A percentile compares a stretch with the other conserved stretches of the same genome.
These are phyloP conservation scores for Fusarium sp. DNA, from an alignment of 2,329 filamentous ascomycete genomes.

Conservation along the genomic window DNA sequence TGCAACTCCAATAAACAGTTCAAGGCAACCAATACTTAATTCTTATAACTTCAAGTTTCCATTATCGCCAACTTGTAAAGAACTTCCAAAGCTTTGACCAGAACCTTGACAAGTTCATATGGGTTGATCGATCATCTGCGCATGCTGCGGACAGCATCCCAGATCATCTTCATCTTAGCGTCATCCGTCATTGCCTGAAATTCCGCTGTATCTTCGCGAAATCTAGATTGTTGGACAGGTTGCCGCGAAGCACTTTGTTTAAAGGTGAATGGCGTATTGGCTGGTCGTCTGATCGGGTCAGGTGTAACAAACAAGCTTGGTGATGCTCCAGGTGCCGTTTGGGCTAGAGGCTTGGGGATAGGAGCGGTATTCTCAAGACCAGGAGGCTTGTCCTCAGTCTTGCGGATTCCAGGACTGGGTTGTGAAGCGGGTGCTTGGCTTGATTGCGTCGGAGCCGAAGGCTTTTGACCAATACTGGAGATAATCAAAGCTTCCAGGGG, in stretches of 20 bases:
- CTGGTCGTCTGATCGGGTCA: rapidly evolving
- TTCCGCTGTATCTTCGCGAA: not conserved
- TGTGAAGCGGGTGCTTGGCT: no score
- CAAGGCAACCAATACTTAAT: no score
- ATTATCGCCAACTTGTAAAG: no score
- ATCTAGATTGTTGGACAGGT: rapidly evolving
- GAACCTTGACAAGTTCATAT: not conserved
- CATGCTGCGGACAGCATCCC: not conserved
- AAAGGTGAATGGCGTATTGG: rapidly evolving
- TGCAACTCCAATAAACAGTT: no score
- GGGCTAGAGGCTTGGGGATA: not conserved
- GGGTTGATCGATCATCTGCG: not conserved
- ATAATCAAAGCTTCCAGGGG: not conserved
- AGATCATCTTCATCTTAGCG: not conserved
- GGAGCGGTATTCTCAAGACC: rapidly evolving
- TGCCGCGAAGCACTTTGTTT: not conserved
- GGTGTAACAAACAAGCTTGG: not conserved
- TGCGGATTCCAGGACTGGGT: not conserved
- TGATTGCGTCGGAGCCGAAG: not conserved
- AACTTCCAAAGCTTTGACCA: no score
- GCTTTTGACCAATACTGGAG: not conserved
- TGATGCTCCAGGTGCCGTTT: not conserved
- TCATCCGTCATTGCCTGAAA: not conserved
- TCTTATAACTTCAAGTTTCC: no score
- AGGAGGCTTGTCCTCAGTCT: no score